phyloP scores from a whole-genome alignment of 768 basidiomycete genomes.

The Lactarius hengduanensis region DNA sequence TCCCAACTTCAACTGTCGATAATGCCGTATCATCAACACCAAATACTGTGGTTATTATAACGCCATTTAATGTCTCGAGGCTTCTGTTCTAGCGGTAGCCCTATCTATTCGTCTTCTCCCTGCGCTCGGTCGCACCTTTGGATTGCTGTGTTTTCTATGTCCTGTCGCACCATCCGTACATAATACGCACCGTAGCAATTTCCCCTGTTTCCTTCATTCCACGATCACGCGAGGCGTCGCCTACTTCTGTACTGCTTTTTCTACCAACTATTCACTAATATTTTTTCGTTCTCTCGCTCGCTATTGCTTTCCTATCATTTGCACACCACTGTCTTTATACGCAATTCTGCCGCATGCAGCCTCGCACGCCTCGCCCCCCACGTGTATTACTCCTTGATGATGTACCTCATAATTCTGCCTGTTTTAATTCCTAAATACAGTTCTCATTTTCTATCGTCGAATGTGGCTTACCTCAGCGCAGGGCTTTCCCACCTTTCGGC shows the following conservation, averaged over 20 bases:
- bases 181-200: constrained; percentile 24
- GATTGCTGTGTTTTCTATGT: constrained; percentile 20
- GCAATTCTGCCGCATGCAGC: constrained; percentile 17
- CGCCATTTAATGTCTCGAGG: constrained; percentile 10
- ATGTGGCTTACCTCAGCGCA: background rate
- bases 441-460: background rate
- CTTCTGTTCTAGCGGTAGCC: background rate
- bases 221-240: constrained; percentile 23
- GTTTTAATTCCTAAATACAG: constrained; percentile 18
- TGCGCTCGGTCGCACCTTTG: constrained; percentile 15
- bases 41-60: constrained; percentile 14
- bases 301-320: constrained; percentile 20
- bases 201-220: constrained; percentile 8
- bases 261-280: constrained; percentile 8
- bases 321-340: constrained; percentile 27
- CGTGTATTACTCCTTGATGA: constrained; percentile 26
- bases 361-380: constrained; percentile 22
- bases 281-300: constrained; percentile 12
- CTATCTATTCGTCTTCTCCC: constrained; percentile 25
- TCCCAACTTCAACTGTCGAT: constrained; percentile 15
- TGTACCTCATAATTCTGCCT: constrained; percentile 23
- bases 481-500: no score
- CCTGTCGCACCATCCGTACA: constrained; percentile 23
- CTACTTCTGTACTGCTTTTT: constrained; percentile 21
- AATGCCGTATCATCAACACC: constrained; percentile 18